phyloP scores from a whole-genome alignment of 2,329 filamentous ascomycete species.

The Sclerotinia borealis region DNA sequence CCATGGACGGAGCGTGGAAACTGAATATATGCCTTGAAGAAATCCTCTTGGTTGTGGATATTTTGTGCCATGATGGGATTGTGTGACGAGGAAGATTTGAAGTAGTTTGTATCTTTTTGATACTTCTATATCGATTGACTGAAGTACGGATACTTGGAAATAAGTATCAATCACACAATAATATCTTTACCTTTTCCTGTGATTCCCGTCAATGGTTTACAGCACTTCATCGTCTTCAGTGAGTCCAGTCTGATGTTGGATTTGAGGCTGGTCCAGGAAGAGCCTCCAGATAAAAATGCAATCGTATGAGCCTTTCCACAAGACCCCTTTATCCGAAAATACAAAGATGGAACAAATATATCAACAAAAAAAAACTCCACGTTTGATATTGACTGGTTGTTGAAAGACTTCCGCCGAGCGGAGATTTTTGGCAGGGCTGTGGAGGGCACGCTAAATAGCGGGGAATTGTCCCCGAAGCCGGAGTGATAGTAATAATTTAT shows the following conservation, averaged over 20 bases:
- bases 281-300: not conserved
- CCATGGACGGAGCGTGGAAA: not conserved
- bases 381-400: not conserved
- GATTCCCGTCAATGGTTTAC: not conserved
- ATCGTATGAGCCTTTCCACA: too few species aligned
- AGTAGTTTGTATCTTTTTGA: not conserved
- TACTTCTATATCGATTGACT: not conserved
- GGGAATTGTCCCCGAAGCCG: not conserved
- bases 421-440: not conserved
- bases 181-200: not conserved
- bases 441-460: not conserved
- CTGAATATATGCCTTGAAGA: not conserved
- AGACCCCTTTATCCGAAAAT: not conserved
- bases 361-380: not conserved
- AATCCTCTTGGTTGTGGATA: not conserved
- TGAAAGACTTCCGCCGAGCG: not conserved
- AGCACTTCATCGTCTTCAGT: not conserved
- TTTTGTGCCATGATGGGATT: not conserved
- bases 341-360: too few species aligned
- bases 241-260: not conserved
- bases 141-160: not conserved
- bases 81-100: not conserved
- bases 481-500: not conserved
- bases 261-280: too few species aligned
- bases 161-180: not conserved